These are phyloP conservation scores for Millerozyma miso DNA, from an alignment of 805 yeast species.

Conservation along the genomic window DNA sequence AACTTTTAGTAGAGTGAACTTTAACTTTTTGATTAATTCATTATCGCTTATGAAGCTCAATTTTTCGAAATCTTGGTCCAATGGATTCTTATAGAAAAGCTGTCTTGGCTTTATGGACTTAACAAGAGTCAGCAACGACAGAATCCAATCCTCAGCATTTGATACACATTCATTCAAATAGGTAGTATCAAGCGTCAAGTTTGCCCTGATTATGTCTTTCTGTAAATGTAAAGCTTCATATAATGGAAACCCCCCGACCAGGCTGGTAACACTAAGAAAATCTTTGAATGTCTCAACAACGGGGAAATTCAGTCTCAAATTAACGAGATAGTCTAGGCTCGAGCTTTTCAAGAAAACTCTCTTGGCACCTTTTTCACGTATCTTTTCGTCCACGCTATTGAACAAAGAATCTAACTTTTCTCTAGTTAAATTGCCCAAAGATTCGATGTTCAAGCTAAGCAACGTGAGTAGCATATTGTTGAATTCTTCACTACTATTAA, in stretches of 20 bases:
- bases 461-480: slow-evolving; percentile 15
- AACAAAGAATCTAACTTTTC: slow-evolving; percentile 21
- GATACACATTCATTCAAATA: slow-evolving; percentile 11
- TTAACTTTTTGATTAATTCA: slow-evolving; percentile 16
- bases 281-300: slow-evolving; percentile 14
- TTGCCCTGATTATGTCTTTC: slow-evolving; percentile 17
- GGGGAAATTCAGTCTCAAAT: slow-evolving; percentile 18
- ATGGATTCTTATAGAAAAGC: slow-evolving; percentile 9
- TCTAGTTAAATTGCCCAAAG: slow-evolving; percentile 16
- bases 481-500: slow-evolving; percentile 22
- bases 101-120: slow-evolving; percentile 8
- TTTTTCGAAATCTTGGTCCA: slow-evolving; percentile 10
- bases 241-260: slow-evolving; percentile 9
- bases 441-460: slow-evolving; percentile 10
- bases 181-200: slow-evolving; percentile 14
- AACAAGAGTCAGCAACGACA: slow-evolving; percentile 11
- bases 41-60: slow-evolving; percentile 12
- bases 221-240: slow-evolving; percentile 22
- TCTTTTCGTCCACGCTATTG: slow-evolving; percentile 21
- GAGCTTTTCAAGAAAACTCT: slow-evolving; percentile 24
- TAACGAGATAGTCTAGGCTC: slow-evolving; percentile 25
- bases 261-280: slow-evolving; percentile 2
- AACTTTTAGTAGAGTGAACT: slow-evolving; percentile 16
- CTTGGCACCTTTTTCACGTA: slow-evolving; percentile 17
- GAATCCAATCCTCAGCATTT: slow-evolving; percentile 22